phyloP scores from a whole-genome alignment of 768 basidiomycete species.

The Tephrocybe sp. region DNA sequence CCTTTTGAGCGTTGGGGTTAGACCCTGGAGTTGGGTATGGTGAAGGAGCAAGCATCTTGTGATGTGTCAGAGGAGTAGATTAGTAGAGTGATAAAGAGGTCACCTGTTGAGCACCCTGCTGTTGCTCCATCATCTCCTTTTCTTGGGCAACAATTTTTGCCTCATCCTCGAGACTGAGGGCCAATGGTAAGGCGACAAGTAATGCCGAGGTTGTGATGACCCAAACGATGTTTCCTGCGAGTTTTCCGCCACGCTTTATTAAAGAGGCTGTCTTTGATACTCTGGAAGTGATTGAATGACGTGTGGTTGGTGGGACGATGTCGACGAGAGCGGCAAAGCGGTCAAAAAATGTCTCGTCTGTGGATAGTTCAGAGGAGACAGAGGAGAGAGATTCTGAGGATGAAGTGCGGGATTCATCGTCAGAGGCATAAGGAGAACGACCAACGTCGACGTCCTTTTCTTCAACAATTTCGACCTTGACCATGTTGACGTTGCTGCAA shows the following conservation, averaged over 20 bases:
- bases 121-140: constrained; percentile 89
- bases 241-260: constrained; percentile 63
- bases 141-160: constrained; percentile 93
- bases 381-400: constrained; percentile 78
- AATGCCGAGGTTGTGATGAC: constrained; percentile 91
- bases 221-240: constrained; percentile 91
- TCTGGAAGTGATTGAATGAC: constrained; percentile 67
- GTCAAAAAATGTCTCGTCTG: constrained; percentile 84
- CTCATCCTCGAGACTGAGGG: constrained; percentile 93
- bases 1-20: constrained; percentile 43
- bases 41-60: constrained; percentile 73
- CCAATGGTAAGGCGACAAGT: constrained; percentile 90
- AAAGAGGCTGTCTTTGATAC: constrained; percentile 59
- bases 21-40: constrained; percentile 45
- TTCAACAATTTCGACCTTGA: constrained; percentile 89
- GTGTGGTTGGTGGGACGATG: constrained; percentile 90
- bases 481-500: constrained; percentile 52
- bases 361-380: constrained; percentile 64
- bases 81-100: constrained; percentile 16
- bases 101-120: constrained; percentile 90
- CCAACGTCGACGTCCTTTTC: constrained; percentile 61
- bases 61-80: constrained; percentile 12
- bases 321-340: constrained; percentile 90
- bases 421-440: constrained; percentile 68
- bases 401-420: constrained; percentile 70